These are phyloP conservation scores for Dryadomyces quercivorus DNA, from an alignment of 2,329 filamentous ascomycete species.

Conservation along the genomic window DNA sequence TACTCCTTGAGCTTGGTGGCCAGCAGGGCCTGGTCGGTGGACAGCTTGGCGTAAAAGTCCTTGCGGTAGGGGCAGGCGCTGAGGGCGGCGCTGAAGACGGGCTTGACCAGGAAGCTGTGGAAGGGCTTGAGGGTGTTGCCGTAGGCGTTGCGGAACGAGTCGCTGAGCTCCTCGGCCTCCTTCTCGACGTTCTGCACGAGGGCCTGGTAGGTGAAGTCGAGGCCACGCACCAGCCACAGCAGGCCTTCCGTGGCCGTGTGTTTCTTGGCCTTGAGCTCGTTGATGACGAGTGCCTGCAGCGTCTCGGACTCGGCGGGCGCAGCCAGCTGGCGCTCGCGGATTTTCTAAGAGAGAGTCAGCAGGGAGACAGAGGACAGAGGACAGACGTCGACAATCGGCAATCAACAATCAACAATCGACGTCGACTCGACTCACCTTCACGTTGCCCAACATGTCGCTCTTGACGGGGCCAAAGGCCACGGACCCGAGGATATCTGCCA, in stretches of 20 bases:
- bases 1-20: slow-evolving; percentile 53
- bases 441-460: slow-evolving; percentile 79
- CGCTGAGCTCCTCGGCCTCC: slow-evolving; percentile 60
- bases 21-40: slow-evolving; percentile 52
- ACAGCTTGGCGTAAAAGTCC: slow-evolving; percentile 86
- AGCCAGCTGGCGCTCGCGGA: slow-evolving; percentile 69
- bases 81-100: slow-evolving; percentile 89
- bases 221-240: slow-evolving; percentile 78
- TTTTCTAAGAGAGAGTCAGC: slow-evolving; percentile 59
- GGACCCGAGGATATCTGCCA: slow-evolving; percentile 47
- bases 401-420: too few relatives aligned
- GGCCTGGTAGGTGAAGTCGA: slow-evolving; percentile 85
- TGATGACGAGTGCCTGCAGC: slow-evolving; percentile 71
- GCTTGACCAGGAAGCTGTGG: slow-evolving; percentile 83
- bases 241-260: slow-evolving; percentile 81
- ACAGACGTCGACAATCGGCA: too few relatives aligned
- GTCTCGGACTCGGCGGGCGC: slow-evolving; percentile 69
- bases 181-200: slow-evolving; percentile 66
- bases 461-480: slow-evolving; percentile 85
- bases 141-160: slow-evolving; percentile 82
- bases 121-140: slow-evolving; percentile 77
- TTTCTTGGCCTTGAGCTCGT: slow-evolving; percentile 83
- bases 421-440: too few relatives aligned
- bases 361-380: not conserved
- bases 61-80: slow-evolving; percentile 82